Conservation (phyloP, 2,329 filamentous ascomycete species). For the Sarocladiaceae sp. region DNA sequence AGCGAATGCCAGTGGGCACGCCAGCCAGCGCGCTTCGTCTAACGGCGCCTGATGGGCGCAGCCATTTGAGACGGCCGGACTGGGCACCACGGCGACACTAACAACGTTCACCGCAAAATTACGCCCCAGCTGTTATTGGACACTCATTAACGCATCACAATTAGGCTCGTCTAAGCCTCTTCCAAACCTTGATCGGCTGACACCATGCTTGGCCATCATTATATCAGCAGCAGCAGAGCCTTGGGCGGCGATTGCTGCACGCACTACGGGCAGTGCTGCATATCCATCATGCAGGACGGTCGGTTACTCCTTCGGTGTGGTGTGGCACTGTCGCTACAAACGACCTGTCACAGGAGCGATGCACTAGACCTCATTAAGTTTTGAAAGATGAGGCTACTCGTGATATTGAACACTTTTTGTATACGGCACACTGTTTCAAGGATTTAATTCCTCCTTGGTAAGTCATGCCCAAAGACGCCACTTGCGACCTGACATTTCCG, state of each 20-base stretch:
- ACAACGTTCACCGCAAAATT: not conserved
- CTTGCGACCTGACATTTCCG: not conserved
- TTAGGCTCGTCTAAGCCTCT: conserved; percentile 6
- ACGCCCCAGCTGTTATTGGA: not conserved
- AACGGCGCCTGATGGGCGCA: not conserved
- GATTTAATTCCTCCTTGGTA: not conserved
- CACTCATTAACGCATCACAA: not conserved
- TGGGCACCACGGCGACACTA: not conserved
- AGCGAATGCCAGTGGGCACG: not conserved
- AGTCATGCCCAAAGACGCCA: not conserved
- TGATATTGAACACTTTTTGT: no score
- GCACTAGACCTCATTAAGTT: no score
- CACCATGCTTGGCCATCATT: not conserved
- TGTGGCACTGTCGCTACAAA: not conserved
- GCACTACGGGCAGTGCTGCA: conserved; percentile 5
- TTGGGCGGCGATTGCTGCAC: not conserved
- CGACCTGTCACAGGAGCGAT: no score
- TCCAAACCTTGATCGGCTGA: not conserved
- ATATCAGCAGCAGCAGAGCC: not conserved
- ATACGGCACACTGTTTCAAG: no score
- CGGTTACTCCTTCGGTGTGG: not conserved
- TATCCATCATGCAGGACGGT: not conserved
- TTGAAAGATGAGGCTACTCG: no score
- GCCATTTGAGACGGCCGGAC: not conserved
- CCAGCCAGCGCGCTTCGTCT: not conserved